Evolutionary conservation across 306 rosid genomes (phyloP), one percentile per base, ranked within the genome.

Genomic region (Prunus campanulata): DNA sequence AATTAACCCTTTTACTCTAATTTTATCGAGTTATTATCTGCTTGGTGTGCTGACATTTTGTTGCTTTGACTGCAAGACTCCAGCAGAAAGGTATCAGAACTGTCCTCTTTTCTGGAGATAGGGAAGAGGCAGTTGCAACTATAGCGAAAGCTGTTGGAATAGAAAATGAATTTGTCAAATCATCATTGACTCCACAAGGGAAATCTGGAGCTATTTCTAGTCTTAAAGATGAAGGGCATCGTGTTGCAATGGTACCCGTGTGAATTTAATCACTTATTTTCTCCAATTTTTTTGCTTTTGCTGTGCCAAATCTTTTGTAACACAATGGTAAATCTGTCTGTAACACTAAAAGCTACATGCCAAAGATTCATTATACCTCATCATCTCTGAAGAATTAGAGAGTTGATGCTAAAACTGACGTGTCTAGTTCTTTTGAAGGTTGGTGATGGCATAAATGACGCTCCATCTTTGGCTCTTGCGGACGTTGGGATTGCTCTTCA

Each of bases 111-210:
- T 95, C 99, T 15, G 99, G 97, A 80, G 99, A 95, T 85, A 95
- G 99, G 97, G 97, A 95, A 88, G 97, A 92, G 39, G 99, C 97
- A 89, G 97, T 92, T 74, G 97, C 97, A 89, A 89, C 83, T 61
- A 81, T 95, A 77, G 99, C 97, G 44, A 85, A 92, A 74, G 80
- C 86, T 47, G 91, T 92, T 82, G 99, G 97, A 69, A 92, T 95
- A 68, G 85, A 82, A 77, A 88, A 77, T 47, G 89, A 86, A 70
- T 88, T 79, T 59, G 85, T 88, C 54, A 90, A 90, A 78, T 85
- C 98, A 57, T 89, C 98, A 32, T 63, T 91, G 88, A 85, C 93
- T 78, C 98, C 98, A 18, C 91, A 87, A 72, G 89, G 85, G 80
- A 95, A 95, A 86, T 90, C 92, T 83, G 79, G 49, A 81, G 84